Conservation (phyloP, 768 basidiomycete genomes). For the Crucibulum laeve region DNA sequence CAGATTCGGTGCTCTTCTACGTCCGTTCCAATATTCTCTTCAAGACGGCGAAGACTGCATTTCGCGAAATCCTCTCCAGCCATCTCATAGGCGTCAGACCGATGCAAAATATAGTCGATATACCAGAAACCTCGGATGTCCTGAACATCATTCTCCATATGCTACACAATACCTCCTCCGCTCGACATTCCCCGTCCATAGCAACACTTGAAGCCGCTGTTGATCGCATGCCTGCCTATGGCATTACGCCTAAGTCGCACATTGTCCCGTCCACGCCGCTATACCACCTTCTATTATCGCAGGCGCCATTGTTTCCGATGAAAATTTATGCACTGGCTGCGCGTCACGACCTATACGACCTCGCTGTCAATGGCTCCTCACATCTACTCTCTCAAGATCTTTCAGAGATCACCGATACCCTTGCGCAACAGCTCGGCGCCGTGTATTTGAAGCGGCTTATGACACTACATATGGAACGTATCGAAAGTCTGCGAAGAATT, state of each 20-base stretch:
- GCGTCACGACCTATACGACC: slow-evolving; percentile 10
- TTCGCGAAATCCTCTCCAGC: slow-evolving; percentile 10
- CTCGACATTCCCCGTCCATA: slow-evolving; percentile 13
- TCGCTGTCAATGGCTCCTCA: slow-evolving; percentile 15
- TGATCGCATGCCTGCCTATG: slow-evolving; percentile 14
- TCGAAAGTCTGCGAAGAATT: slow-evolving; percentile 19
- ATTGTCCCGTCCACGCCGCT: slow-evolving; percentile 9
- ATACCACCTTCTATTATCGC: slow-evolving; percentile 14
- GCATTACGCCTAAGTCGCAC: slow-evolving; percentile 7
- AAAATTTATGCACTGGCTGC: slow-evolving; percentile 19
- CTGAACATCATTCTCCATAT: slow-evolving; percentile 19
- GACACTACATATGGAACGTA: slow-evolving; percentile 16
- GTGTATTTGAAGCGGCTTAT: slow-evolving; percentile 22
- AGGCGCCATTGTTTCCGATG: slow-evolving; percentile 15
- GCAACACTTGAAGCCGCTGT: slow-evolving; percentile 15
- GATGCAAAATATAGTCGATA: slow-evolving; percentile 10
- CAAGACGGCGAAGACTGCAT: slow-evolving; percentile 9
- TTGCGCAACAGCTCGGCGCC: slow-evolving; percentile 19
- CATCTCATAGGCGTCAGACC: too few relatives aligned
- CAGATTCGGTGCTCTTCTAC: slow-evolving; percentile 24
- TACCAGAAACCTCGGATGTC: slow-evolving; percentile 15
- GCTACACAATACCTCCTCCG: slow-evolving; percentile 14
- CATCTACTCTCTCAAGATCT: slow-evolving; percentile 20
- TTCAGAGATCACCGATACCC: slow-evolving; percentile 18
- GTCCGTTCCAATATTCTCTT: slow-evolving; percentile 14